Percentiles rank a stretch among this genome's conserved stretches.
phyloP scores from a whole-genome alignment of 169 alveolate species.

The Babesia bovis region DNA sequence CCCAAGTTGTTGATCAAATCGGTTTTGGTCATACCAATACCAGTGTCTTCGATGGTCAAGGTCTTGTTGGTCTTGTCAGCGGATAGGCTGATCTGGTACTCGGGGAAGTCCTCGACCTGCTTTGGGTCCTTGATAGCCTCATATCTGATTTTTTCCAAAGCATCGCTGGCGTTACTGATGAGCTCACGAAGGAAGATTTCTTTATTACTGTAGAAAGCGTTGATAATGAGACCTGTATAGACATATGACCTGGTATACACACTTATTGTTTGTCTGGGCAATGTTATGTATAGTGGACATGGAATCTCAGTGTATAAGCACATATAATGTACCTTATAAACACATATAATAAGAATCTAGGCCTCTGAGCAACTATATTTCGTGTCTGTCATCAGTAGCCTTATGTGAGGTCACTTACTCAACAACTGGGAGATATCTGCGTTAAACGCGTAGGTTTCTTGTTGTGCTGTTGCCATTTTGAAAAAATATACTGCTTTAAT shows the following conservation, averaged over 20 bases:
- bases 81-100: conserved; percentile 91
- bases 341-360: too few species aligned
- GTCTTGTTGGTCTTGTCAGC: conserved; percentile 97
- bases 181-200: conserved; percentile 99
- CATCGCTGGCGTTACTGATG: conserved; percentile 99
- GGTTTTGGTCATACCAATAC: conserved; percentile 99
- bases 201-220: conserved; percentile 99
- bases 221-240: conserved; percentile 89
- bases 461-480: conserved; percentile 68
- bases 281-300: background rate
- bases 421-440: conserved; percentile 98
- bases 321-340: too few species aligned
- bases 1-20: conserved; percentile 97
- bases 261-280: background rate
- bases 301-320: conserved; percentile 1
- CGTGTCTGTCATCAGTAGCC: background rate
- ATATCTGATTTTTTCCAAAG: conserved; percentile 98
- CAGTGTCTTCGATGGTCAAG: conserved; percentile 96
- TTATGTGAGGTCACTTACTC: conserved; percentile 73
- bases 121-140: conserved; percentile 96
- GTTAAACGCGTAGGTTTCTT: conserved; percentile 95
- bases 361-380: too few species aligned
- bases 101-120: conserved; percentile 89
- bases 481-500: background rate
- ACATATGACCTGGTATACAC: background rate